Percentiles rank a stretch among this genome's conserved stretches.
These are phyloP conservation scores for Pascua guehoae DNA, from an alignment of 1,284 basidiomycete species.

Conservation along the genomic window DNA sequence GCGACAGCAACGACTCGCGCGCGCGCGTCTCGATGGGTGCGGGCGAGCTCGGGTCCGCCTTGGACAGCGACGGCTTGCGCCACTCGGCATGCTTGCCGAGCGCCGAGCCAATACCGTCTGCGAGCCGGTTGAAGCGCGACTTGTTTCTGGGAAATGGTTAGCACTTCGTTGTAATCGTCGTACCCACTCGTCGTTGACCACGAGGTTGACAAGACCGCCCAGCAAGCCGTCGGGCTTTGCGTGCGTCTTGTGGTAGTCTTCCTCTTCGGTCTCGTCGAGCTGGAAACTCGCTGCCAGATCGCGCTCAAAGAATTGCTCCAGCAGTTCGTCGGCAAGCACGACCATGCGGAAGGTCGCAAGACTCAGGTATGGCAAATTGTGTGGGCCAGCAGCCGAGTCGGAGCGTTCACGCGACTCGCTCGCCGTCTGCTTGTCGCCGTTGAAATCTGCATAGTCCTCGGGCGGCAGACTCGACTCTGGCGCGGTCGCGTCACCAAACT, in stretches of 20 bases:
- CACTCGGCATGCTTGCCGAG: conserved; percentile 72
- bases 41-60: conserved; percentile 64
- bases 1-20: conserved; percentile 72
- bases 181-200: conserved; percentile 69
- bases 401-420: conserved; percentile 55
- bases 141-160: conserved; percentile 34
- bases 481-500: conserved; percentile 83
- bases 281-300: conserved; percentile 84
- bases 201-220: conserved; percentile 79
- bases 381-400: conserved; percentile 39
- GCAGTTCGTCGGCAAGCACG: conserved; percentile 85
- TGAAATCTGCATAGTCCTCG: conserved; percentile 31
- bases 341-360: conserved; percentile 88
- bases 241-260: conserved; percentile 55
- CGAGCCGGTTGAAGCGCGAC: conserved; percentile 55
- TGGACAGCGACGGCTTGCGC: conserved; percentile 71
- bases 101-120: conserved; percentile 87
- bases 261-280: conserved; percentile 61
- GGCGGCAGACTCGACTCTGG: conserved; percentile 54
- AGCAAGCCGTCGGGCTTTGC: conserved; percentile 59
- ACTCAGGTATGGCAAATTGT: conserved; percentile 78
- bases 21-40: conserved; percentile 66
- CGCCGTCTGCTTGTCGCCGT: conserved; percentile 50
- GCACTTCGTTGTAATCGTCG: not conserved
- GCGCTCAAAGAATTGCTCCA: conserved; percentile 90